Base-by-base conservation (phyloP, 495 filamentous ascomycete genomes). In the Amorphotheca resinae region DNA sequence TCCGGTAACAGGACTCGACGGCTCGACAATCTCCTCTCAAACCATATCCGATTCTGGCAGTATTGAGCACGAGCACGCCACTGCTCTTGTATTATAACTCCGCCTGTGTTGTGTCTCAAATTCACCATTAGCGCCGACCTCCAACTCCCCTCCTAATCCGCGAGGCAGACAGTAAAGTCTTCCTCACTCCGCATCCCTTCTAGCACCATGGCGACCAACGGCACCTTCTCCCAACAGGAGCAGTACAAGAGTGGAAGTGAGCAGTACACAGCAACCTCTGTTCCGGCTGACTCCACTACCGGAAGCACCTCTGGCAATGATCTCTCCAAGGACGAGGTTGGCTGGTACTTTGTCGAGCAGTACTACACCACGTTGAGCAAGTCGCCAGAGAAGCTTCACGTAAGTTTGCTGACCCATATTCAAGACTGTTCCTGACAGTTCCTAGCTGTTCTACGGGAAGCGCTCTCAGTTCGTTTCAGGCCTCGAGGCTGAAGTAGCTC, bases 321-420 rank as follows among this genome's bases (percentile, higher is more conserved):
- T 42, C 46, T 57, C 6, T 54, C 51, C 9, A 57, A 57, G 49
- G 54, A 57, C 42, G 54, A 96, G 64, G 84, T 98, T 40, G 91
- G 87, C 54, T 98, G 91, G 91, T 95, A 87, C 63, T 98, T 98
- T 51, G 91, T 96, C 25, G 93, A 98, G 72, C 87, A 94, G 59
- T 96, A 93, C 70, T 98, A 98, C 63, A 96, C 86, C 48, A 98
- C 85, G 49, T 71, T 98, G 55, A 94, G 86, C 77, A 84, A 86
- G 59, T 82, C 69, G 46, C 91, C 93, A 12, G 88, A 94, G 53
- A 93, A 89, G 64, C 77, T 98, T 47, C 86, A 87, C 57, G 82
- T 87, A 64, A 67, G 80, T 72, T 16, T 14, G 21, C 21, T 23
- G 21, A 36, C 2, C 9, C 3, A 4, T 22, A 23, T 16, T 11